Conservation (phyloP, 1,139 yeast species). For the Geotrichum citri-aurantii region DNA sequence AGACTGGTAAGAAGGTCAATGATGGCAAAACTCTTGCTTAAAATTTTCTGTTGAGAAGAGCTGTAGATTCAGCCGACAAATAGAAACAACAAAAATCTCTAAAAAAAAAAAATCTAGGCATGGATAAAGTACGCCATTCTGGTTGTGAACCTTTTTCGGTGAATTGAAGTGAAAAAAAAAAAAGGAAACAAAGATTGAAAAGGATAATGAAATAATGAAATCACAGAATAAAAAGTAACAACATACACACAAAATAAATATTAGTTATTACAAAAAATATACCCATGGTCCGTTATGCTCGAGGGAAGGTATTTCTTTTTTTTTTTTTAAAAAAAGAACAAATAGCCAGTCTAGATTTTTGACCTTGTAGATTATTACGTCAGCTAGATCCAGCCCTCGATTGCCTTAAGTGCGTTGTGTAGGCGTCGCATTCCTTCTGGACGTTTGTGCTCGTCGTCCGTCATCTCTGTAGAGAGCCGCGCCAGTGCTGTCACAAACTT, state of each 20-base stretch:
- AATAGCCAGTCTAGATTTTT: too few species aligned
- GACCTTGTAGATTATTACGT: background rate
- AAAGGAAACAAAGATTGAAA: background rate
- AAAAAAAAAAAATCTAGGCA: background rate
- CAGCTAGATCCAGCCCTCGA: slow-evolving; percentile 64
- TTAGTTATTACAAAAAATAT: too few species aligned
- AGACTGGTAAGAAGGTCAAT: slow-evolving; percentile 83
- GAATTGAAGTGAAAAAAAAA: background rate
- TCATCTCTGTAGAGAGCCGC: slow-evolving; percentile 82
- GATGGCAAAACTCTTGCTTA: slow-evolving; percentile 47
- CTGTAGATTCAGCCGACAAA: background rate
- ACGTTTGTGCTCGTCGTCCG: slow-evolving; percentile 70
- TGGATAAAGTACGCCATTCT: background rate
- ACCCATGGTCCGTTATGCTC: too few species aligned
- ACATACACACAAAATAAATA: background rate
- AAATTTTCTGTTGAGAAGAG: background rate
- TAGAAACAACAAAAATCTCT: too few species aligned
- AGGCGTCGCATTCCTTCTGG: slow-evolving; percentile 75
- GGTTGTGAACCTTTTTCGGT: background rate
- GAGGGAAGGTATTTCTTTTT: background rate
- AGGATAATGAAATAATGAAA: background rate
- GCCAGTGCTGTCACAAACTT: slow-evolving; percentile 80
- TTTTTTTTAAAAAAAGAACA: too few species aligned
- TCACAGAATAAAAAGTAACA: background rate
- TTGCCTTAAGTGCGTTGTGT: slow-evolving; percentile 71